phyloP scores from a whole-genome alignment of 2,329 filamentous ascomycete species.

The Didymella lethalis region DNA sequence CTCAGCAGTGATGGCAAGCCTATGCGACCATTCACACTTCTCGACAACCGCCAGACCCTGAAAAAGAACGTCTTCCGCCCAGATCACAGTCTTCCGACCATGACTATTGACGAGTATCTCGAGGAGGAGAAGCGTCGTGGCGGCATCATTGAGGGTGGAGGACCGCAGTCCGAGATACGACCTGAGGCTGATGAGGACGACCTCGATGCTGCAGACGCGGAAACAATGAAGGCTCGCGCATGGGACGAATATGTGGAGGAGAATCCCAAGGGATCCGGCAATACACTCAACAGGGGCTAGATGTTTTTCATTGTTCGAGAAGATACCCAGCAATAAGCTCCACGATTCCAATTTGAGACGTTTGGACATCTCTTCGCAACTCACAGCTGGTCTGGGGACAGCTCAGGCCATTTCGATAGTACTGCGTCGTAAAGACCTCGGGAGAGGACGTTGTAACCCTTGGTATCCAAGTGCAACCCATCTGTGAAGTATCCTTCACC shows the following conservation, averaged over 20 bases:
- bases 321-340: conserved; percentile 25
- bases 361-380: not conserved
- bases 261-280: conserved; percentile 84
- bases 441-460: conserved; percentile 43
- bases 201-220: conserved; percentile 82
- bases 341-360: not conserved
- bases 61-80: conserved; percentile 84
- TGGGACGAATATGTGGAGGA: conserved; percentile 96
- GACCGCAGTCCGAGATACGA: conserved; percentile 72
- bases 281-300: conserved; percentile 80
- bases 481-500: conserved; percentile 49
- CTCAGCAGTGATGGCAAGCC: conserved; percentile 83
- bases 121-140: conserved; percentile 87
- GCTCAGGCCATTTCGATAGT: conserved; percentile 42
- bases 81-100: conserved; percentile 93
- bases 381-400: conserved; percentile 35
- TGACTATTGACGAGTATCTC: conserved; percentile 97
- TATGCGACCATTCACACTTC: conserved; percentile 86
- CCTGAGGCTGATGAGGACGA: conserved; percentile 89
- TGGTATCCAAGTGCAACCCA: conserved; percentile 48
- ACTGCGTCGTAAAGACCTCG: conserved; percentile 33
- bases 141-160: conserved; percentile 90
- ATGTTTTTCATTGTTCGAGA: conserved; percentile 1
- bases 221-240: conserved; percentile 89
- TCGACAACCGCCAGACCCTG: conserved; percentile 77